These are phyloP conservation scores for Inonotus obliquus DNA, from an alignment of 1,284 basidiomycete genomes.

Conservation along the genomic window DNA sequence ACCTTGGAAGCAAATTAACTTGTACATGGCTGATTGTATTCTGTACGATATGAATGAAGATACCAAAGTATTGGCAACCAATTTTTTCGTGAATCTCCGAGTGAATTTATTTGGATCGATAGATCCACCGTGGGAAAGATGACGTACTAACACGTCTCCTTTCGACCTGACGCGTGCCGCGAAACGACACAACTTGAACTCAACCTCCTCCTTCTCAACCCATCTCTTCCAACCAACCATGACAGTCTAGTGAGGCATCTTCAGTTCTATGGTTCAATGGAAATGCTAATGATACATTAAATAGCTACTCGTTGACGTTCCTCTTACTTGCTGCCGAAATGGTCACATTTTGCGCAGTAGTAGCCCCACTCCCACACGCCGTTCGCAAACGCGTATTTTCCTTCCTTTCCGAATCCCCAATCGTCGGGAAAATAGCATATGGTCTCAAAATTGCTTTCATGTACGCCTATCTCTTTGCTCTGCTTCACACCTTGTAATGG, in stretches of 20 bases:
- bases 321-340: constrained; percentile 75
- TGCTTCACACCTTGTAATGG: constrained; percentile 1
- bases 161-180: neutral
- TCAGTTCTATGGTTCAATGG: neutral
- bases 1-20: neutral
- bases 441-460: constrained; percentile 93
- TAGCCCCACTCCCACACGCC: constrained; percentile 73
- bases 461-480: constrained; percentile 38
- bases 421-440: constrained; percentile 73
- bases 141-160: constrained; percentile 8
- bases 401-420: constrained; percentile 67
- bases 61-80: neutral
- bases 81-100: no score
- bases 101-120: neutral
- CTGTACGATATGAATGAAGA: neutral
- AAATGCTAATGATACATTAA: neutral
- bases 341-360: constrained; percentile 69
- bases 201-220: neutral
- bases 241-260: constrained; percentile 62
- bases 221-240: constrained; percentile 34
- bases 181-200: neutral
- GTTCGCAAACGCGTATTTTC: constrained; percentile 68
- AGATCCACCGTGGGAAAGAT: constrained; percentile 12
- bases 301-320: constrained; percentile 73
- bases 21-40: neutral